Evolutionary conservation across 192 early-diverging fungal species (phyloP), one percentile per base, ranked within the genome.

Genomic region (Chytriomyces sp.): DNA sequence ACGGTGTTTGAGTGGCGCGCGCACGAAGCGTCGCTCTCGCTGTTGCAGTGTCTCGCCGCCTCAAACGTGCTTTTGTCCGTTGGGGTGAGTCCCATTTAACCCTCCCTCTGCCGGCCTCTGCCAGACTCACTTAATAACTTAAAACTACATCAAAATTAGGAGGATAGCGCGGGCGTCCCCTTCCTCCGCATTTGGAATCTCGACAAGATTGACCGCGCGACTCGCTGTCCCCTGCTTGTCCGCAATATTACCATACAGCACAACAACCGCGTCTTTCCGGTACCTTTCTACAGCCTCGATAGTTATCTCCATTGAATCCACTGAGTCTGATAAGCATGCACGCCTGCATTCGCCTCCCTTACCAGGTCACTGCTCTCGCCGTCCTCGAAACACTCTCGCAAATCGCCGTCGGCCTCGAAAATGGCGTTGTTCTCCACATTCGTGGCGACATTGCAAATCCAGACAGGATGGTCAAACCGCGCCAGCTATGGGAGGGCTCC

Each of bases 401-500:
- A 78, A 82, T 95, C 14, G 97, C 97, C 14, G 81, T 97, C 37
- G 97, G 95, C 3, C 81, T 99, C 64, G 93, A 93, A 26, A 96
- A 95, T 72, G 97, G 97, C 12, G 88, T 92, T 3, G 94, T 96
- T 0, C 78, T 96, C 25, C 79, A 95, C 37, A 86, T 93, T 19
- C 86, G 91, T 37, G 93, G 94, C 4, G 93, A 94, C 75, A 80
- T 97, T 17, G 86, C 87, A 37, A 68, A 68, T 56, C 88, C 89
- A 55, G 91, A 93, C 62, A 82, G 88, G 17, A 86, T 88, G 38
- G 91, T 88, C 0, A 94, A 93, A 70, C 85, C 91, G 59, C 91
- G 90, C 58, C 84, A 93, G 19, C 81, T 99, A 31, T 90, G 94
- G 78, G 88, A 94, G 66, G 90, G 92, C 10, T 85, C 89, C 26